Percentiles rank a stretch among this genome's conserved stretches.
These are phyloP conservation scores for Candida pseudoglaebosa DNA, from an alignment of 805 yeast species.

Conservation along the genomic window DNA sequence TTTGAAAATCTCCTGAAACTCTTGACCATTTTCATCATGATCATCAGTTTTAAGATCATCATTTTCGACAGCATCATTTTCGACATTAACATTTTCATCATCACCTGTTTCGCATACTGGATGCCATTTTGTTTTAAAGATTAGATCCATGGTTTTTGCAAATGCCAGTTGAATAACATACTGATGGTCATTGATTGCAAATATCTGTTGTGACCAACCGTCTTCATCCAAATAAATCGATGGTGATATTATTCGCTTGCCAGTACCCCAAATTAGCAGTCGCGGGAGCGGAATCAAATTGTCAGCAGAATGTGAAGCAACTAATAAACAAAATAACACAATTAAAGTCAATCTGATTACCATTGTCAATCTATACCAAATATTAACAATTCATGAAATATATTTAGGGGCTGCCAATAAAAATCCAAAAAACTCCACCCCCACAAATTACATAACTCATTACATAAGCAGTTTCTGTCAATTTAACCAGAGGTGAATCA, in stretches of 20 bases:
- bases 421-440: too few species aligned
- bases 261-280: slow-evolving; percentile 16
- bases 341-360: neutral
- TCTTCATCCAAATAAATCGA: neutral
- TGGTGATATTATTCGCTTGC: neutral
- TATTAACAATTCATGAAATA: too few species aligned
- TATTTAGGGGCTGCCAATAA: too few species aligned
- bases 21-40: neutral
- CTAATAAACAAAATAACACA: neutral
- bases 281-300: slow-evolving; percentile 24
- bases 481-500: too few species aligned
- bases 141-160: slow-evolving; percentile 7
- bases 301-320: slow-evolving; percentile 7
- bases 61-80: neutral
- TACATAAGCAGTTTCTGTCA: too few species aligned
- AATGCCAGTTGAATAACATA: slow-evolving; percentile 6
- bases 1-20: neutral
- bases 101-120: slow-evolving; percentile 18
- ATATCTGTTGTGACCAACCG: neutral
- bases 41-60: neutral
- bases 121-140: slow-evolving; percentile 26
- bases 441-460: neutral
- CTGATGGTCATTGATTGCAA: neutral
- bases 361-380: neutral
- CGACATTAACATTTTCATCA: neutral